Evolutionary conservation across 805 yeast species (phyloP).

Genomic region (Candida tammaniensis): DNA sequence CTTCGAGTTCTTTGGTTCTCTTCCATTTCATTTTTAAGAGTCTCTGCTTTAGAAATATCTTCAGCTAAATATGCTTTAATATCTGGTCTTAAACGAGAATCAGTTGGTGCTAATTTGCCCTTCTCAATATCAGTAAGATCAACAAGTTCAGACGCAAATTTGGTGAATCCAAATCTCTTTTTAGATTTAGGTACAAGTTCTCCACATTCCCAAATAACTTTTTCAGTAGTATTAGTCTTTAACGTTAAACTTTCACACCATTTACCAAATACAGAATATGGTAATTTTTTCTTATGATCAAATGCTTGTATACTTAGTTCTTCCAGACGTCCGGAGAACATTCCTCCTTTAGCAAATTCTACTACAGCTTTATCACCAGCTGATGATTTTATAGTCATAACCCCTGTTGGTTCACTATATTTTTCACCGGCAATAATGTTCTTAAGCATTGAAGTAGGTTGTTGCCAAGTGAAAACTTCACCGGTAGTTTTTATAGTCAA

Average conservation of each 20-base stretch:
- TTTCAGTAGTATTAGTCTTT: conserved; percentile 37
- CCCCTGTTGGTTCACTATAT: conserved; percentile 80
- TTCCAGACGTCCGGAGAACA: conserved; percentile 84
- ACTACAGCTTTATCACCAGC: conserved; percentile 68
- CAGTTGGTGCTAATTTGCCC: conserved; percentile 72
- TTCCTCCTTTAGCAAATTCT: conserved; percentile 75
- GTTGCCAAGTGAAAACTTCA: conserved; percentile 76
- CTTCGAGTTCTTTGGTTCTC: conserved; percentile 79
- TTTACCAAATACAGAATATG: conserved; percentile 59
- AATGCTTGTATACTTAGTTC: conserved; percentile 47
- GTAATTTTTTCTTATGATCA: conserved; percentile 33
- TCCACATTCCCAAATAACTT: conserved; percentile 69
- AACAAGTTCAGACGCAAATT: conserved; percentile 77
- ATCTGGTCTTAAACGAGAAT: conserved; percentile 89
- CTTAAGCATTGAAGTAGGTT: conserved; percentile 78
- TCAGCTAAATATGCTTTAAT: conserved; percentile 70
- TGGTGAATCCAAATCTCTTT: conserved; percentile 81
- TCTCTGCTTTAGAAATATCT: conserved; percentile 68
- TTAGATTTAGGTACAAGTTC: conserved; percentile 55
- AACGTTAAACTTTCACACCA: conserved; percentile 75
- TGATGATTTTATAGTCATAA: conserved; percentile 63
- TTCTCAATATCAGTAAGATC: conserved; percentile 72
- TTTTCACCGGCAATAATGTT: conserved; percentile 94
- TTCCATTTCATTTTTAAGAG: conserved; percentile 64
- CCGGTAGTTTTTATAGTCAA: conserved; percentile 58